phyloP scores from a whole-genome alignment of 176 grass and related monocot genomes.

The Carex parvula region DNA sequence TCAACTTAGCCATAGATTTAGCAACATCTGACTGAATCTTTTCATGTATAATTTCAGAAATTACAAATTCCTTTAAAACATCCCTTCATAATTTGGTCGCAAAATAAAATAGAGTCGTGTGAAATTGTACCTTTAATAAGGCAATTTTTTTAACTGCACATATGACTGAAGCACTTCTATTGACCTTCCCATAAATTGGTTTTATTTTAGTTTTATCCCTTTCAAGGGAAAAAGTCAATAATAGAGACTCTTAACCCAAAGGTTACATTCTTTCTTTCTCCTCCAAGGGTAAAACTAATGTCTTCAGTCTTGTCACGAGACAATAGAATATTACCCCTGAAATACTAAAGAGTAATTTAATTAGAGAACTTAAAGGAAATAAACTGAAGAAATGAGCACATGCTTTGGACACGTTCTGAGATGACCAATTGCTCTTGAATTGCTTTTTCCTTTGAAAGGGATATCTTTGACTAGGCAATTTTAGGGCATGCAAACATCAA shows the following conservation, averaged over 20 bases:
- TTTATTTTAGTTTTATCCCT: background rate
- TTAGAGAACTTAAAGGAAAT: conserved; percentile 5
- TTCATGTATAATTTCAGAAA: background rate
- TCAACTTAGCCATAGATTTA: background rate
- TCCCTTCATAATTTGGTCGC: background rate
- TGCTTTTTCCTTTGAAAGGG: background rate
- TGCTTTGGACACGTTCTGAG: background rate
- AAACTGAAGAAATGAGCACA: background rate
- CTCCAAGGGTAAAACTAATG: conserved; percentile 50
- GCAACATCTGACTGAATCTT: background rate
- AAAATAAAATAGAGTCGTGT: background rate
- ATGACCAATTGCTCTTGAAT: background rate
- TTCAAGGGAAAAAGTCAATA: conserved; percentile 50
- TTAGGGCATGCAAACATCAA: background rate
- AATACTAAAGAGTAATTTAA: conserved; percentile 13
- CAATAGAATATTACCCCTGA: conserved; percentile 96
- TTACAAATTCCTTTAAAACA: background rate
- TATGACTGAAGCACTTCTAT: background rate
- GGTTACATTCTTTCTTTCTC: conserved; percentile 47
- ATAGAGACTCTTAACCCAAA: conserved; percentile 73
- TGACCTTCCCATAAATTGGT: background rate
- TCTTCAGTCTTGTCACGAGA: conserved; percentile 45
- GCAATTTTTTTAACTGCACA: background rate
- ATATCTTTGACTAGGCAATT: background rate
- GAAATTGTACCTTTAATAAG: conserved; percentile 10